Conservation (phyloP, 345 rosid species). For the Lepidium africanum region DNA sequence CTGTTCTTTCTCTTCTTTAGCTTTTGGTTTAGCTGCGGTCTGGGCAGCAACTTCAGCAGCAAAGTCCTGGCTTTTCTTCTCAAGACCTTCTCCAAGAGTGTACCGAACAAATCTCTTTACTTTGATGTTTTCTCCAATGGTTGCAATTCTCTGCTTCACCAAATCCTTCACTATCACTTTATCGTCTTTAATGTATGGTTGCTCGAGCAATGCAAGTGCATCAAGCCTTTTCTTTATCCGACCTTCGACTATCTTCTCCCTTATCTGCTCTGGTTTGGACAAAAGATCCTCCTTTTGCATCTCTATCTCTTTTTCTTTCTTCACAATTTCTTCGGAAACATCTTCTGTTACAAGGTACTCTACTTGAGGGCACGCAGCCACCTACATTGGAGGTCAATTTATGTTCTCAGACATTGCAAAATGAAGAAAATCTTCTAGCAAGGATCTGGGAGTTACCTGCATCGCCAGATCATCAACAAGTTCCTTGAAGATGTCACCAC, state of each 20-base stretch:
- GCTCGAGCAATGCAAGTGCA: conserved; percentile 86
- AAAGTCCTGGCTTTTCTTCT: conserved; percentile 91
- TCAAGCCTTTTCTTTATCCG: conserved; percentile 84
- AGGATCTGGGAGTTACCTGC: conserved; percentile 38
- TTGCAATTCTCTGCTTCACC: conserved; percentile 88
- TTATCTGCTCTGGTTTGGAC: conserved; percentile 87
- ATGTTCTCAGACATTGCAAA: background rate
- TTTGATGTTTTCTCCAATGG: conserved; percentile 88
- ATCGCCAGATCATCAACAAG: conserved; percentile 86
- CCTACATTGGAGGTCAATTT: conserved; percentile 11
- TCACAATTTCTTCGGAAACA: conserved; percentile 68
- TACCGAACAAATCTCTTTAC: conserved; percentile 77
- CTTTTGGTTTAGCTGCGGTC: conserved; percentile 51
- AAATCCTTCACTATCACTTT: conserved; percentile 79
- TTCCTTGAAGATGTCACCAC: conserved; percentile 91
- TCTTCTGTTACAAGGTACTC: conserved; percentile 77
- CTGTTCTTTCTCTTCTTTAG: conserved; percentile 45
- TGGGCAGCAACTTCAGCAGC: conserved; percentile 98
- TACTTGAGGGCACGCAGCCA: conserved; percentile 92
- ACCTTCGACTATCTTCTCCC: conserved; percentile 86
- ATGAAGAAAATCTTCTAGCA: background rate
- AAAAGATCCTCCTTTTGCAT: conserved; percentile 93
- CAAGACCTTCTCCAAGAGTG: conserved; percentile 91
- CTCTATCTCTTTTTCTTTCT: conserved; percentile 84
- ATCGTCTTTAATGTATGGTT: conserved; percentile 87